These are phyloP conservation scores for Domatiomyces globalis DNA, from an alignment of 2,329 filamentous ascomycete species.

Conservation along the genomic window DNA sequence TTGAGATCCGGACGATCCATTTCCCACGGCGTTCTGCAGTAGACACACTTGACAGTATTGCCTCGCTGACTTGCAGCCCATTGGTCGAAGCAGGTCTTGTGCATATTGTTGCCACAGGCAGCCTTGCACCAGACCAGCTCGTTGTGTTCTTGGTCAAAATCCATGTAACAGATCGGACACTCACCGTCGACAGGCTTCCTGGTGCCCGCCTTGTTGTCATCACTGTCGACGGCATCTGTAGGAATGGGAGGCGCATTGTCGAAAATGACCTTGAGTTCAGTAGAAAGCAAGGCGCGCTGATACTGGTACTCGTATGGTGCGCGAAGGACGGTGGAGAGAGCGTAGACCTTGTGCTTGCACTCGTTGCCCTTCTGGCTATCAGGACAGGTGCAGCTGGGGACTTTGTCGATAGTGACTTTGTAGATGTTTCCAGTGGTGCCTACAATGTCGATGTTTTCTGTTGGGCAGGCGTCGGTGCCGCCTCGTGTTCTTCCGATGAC, in stretches of 20 bases:
- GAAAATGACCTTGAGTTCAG: conserved; percentile 45
- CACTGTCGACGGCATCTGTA: conserved; percentile 24
- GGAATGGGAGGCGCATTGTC: conserved; percentile 37
- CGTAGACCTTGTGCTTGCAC: conserved; percentile 41
- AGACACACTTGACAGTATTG: conserved; percentile 29
- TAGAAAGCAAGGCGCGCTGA: conserved; percentile 45
- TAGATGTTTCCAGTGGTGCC: conserved; percentile 51
- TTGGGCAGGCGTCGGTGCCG: conserved; percentile 29
- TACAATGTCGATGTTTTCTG: conserved; percentile 42
- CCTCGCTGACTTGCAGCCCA: conserved; percentile 32
- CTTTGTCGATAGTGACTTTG: conserved; percentile 37
- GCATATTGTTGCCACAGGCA: conserved; percentile 50
- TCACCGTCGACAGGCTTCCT: conserved; percentile 40
- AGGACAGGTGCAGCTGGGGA: conserved; percentile 42
- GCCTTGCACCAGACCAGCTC: conserved; percentile 45
- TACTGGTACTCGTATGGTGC: conserved; percentile 42
- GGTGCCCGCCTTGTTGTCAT: conserved; percentile 21
- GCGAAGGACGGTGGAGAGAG: conserved; percentile 43
- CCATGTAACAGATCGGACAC: conserved; percentile 49
- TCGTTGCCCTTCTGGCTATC: conserved; percentile 41
- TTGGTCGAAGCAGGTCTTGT: conserved; percentile 41
- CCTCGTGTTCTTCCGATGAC: conserved; percentile 39
- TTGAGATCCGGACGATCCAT: conserved; percentile 20
- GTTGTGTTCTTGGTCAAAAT: conserved; percentile 34
- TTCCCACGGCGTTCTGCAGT: conserved; percentile 33